Percentiles rank a stretch among this genome's conserved stretches.
These are phyloP conservation scores for Barnettozyma botsteinii DNA, from an alignment of 805 yeast species.

Conservation along the genomic window DNA sequence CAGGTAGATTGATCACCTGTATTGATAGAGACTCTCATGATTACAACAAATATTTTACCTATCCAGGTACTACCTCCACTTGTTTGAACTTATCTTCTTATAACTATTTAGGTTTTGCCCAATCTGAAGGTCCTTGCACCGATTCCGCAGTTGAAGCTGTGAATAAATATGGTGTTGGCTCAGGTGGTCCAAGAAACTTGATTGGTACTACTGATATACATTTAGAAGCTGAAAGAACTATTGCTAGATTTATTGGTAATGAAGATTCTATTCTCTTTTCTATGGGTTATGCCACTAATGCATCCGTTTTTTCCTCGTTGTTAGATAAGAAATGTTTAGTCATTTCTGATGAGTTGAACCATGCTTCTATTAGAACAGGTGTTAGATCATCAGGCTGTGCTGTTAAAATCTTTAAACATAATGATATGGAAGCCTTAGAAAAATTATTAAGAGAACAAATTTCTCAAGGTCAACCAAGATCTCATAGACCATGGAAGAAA, in stretches of 20 bases:
- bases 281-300: constrained; percentile 96
- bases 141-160: constrained; percentile 62
- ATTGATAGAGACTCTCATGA: constrained; percentile 71
- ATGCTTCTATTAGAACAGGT: constrained; percentile 94
- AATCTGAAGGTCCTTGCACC: constrained; percentile 87
- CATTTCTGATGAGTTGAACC: constrained; percentile 91
- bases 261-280: constrained; percentile 82
- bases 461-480: constrained; percentile 49
- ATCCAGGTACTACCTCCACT: constrained; percentile 69
- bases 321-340: constrained; percentile 86
- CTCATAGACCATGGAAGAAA: constrained; percentile 95
- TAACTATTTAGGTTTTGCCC: constrained; percentile 96
- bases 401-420: constrained; percentile 87
- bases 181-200: constrained; percentile 69
- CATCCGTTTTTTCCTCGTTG: constrained; percentile 74
- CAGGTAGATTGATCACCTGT: constrained; percentile 85
- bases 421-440: constrained; percentile 80
- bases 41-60: constrained; percentile 57
- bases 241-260: constrained; percentile 86
- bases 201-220: constrained; percentile 79
- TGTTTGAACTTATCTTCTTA: constrained; percentile 86
- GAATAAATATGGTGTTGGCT: constrained; percentile 66
- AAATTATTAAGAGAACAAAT: constrained; percentile 67
- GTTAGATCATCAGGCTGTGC: constrained; percentile 89
- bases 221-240: constrained; percentile 60